Evolutionary conservation across 2,329 filamentous ascomycete genomes (phyloP), one percentile per base, ranked within the genome.

Genomic region (Penicillium aurantiogriseum): DNA sequence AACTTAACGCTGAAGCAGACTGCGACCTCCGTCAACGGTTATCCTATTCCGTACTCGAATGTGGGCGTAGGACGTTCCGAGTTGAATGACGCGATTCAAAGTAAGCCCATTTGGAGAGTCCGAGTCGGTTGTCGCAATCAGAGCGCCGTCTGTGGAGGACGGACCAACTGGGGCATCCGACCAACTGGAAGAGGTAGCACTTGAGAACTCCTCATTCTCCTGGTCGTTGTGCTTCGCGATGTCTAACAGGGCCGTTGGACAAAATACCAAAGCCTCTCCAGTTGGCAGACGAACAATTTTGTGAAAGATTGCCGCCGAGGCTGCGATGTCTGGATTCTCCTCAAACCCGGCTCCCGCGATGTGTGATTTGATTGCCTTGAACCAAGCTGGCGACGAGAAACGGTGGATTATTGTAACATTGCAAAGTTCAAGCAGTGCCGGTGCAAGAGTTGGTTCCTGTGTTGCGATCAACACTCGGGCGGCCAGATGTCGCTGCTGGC

Each of bases 301-400:
- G 3, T 35, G 19, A 11, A 56, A 56, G 11, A 56, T 38, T 0
- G 40, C 13, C 17, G 39, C 27, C 2, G 39, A n/a, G 7, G 21
- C 17, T 8, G n/a, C 10, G 17, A 5, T 19, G 7, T 46, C 25
- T 10, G 11, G 0, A 11, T 2, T 8, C 3, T 33, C 15, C 21
- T 42, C 36, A n/a, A 27, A 11, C 5, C 11, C 47, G 27, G 35
- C 48, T 10, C 54, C 54, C 5, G 54, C 54, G 6, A 56, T 46
- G 13, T 56, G 54, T 3, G 31, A 17, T 10, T 35, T 40, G 19
- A 56, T 52, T 2, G 35, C 33, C 13, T 21, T 31, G 27, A 46
- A 52, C 54, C 54, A 56, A n/a, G 54, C 54, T 4, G 54, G 54
- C 2, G 54, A 56, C 0, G 54, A 56, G 10, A 56, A 56, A 0